Conservation (phyloP, 768 basidiomycete genomes). For the Boletus coccyginus region DNA sequence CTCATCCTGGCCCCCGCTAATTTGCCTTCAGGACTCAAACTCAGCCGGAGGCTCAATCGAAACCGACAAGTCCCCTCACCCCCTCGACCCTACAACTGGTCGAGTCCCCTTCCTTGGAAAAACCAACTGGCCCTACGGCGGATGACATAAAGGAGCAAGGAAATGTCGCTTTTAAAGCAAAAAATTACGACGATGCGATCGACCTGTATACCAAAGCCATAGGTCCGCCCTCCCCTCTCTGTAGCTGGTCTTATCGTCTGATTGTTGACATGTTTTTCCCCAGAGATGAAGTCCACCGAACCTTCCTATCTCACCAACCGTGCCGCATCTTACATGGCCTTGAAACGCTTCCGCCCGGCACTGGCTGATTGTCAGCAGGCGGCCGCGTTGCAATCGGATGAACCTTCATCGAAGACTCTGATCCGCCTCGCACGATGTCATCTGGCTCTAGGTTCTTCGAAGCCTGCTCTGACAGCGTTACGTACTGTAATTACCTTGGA, state of each 20-base stretch:
- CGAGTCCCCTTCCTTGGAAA: constrained; percentile 11
- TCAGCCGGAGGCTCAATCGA: constrained; percentile 1
- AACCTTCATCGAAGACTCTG: constrained; percentile 73
- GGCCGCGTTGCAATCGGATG: constrained; percentile 55
- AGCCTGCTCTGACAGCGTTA: constrained; percentile 64
- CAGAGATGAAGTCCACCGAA: constrained; percentile 61
- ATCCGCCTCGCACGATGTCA: constrained; percentile 83
- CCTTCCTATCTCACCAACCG: constrained; percentile 82
- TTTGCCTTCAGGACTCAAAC: constrained; percentile 14
- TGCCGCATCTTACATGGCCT: constrained; percentile 80
- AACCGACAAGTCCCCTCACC: constrained; percentile 16
- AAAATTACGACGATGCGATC: constrained; percentile 63
- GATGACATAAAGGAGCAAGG: constrained; percentile 73
- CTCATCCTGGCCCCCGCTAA: constrained; percentile 6
- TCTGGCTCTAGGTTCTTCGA: constrained; percentile 68
- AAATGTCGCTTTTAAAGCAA: constrained; percentile 70
- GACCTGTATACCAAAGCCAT: constrained; percentile 76
- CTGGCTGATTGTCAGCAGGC: constrained; percentile 80
- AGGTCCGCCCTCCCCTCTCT: constrained; percentile 36
- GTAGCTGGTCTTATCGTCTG: constrained; percentile 21
- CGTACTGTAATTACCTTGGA: constrained; percentile 61
- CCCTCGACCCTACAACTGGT: constrained; percentile 13
- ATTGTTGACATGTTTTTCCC: constrained; percentile 2
- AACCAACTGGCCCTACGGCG: constrained; percentile 36
- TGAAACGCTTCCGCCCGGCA: constrained; percentile 73